phyloP scores from a whole-genome alignment of 441 rosid genomes.

The Euphorbia neoarborescens region DNA sequence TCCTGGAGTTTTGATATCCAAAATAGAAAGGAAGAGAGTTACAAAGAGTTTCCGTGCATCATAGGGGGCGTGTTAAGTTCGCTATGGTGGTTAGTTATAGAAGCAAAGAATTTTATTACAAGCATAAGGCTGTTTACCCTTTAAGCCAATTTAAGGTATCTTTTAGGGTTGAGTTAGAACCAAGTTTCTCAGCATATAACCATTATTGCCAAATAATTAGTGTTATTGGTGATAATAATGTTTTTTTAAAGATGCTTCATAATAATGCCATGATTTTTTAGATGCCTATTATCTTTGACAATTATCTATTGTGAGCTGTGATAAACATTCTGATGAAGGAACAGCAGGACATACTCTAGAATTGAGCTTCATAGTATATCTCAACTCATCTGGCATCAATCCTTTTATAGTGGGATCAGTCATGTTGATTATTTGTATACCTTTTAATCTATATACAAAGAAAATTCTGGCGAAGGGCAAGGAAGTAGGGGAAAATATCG shows the following conservation, averaged over 20 bases:
- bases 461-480: not conserved
- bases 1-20: too few species aligned
- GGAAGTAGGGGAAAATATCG: not conserved
- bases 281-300: not conserved
- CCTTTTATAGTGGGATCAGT: not conserved
- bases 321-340: not conserved
- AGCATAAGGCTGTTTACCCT: not conserved
- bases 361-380: not conserved
- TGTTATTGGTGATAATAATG: not conserved
- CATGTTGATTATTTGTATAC: not conserved
- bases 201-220: not conserved
- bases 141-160: not conserved
- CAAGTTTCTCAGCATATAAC: not conserved
- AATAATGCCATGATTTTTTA: not conserved
- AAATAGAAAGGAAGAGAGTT: too few species aligned
- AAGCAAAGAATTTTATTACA: not conserved
- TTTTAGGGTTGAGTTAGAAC: not conserved
- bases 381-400: not conserved
- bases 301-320: not conserved
- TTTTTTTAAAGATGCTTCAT: too few species aligned
- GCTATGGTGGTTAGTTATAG: not conserved
- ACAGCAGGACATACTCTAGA: not conserved
- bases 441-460: not conserved
- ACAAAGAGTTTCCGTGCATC: too few species aligned
- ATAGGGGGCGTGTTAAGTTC: not conserved